phyloP scores from a whole-genome alignment of 192 early-diverging fungal species.

The Chytriomyces hyalinus region DNA sequence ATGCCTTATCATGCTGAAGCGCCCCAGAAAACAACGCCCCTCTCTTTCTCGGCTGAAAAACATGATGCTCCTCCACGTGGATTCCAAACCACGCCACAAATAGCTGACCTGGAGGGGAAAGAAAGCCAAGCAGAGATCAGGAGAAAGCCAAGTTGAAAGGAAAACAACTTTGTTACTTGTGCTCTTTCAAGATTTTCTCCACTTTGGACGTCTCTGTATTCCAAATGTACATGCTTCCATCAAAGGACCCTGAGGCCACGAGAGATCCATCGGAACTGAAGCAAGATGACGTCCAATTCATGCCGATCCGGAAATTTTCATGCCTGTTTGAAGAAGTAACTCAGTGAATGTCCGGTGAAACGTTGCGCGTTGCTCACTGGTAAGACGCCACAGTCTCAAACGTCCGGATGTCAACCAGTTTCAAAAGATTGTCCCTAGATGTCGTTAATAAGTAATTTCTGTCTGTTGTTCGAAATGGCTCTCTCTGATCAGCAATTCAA shows the following conservation, averaged over 20 bases:
- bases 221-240: slow-evolving; percentile 86
- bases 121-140: neutral
- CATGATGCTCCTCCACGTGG: slow-evolving; percentile 40
- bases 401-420: slow-evolving; percentile 79
- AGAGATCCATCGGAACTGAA: slow-evolving; percentile 88
- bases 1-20: neutral
- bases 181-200: slow-evolving; percentile 70
- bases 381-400: slow-evolving; percentile 75
- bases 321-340: slow-evolving; percentile 49
- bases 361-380: slow-evolving; percentile 46
- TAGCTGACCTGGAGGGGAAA: slow-evolving; percentile 31
- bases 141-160: neutral
- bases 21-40: slow-evolving; percentile 43
- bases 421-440: slow-evolving; percentile 90
- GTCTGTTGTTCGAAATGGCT: slow-evolving; percentile 47
- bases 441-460: slow-evolving; percentile 83
- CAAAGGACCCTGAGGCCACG: slow-evolving; percentile 80
- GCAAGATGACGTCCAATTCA: slow-evolving; percentile 89
- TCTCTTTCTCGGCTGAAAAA: slow-evolving; percentile 51
- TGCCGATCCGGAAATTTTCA: slow-evolving; percentile 77
- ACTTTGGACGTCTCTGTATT: slow-evolving; percentile 66
- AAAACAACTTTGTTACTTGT: slow-evolving; percentile 53
- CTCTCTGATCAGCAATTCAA: neutral
- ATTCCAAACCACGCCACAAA: slow-evolving; percentile 56
- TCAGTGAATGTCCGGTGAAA: neutral